These are phyloP conservation scores for Rhodotorula babjevae DNA, from an alignment of 768 basidiomycete genomes.

Conservation along the genomic window DNA sequence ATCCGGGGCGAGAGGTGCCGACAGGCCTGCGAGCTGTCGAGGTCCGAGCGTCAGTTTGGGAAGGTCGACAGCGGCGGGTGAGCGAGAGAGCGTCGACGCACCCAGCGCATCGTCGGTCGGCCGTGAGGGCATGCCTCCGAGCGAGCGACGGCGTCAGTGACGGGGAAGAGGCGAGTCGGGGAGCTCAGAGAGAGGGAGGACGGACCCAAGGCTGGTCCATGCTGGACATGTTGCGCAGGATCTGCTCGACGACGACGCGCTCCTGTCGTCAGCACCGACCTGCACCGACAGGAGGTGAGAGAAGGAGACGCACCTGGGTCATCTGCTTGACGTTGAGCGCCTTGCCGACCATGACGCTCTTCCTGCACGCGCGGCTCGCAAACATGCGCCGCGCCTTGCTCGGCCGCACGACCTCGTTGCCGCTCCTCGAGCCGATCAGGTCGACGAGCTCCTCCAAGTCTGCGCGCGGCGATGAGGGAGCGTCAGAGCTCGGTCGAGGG, in stretches of 20 bases:
- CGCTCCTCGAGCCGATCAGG: slow-evolving; percentile 69
- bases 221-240: slow-evolving; percentile 49
- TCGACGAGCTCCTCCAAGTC: slow-evolving; percentile 91
- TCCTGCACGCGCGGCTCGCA: slow-evolving; percentile 89
- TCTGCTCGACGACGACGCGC: slow-evolving; percentile 20
- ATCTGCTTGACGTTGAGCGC: slow-evolving; percentile 72
- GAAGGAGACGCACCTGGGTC: slow-evolving; percentile 50
- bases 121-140: slow-evolving; percentile 42
- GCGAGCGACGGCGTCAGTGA: neutral
- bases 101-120: slow-evolving; percentile 50
- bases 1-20: neutral
- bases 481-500: slow-evolving; percentile 6
- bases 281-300: neutral
- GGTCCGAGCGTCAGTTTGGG: neutral
- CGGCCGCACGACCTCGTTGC: slow-evolving; percentile 80
- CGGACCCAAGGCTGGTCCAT: slow-evolving; percentile 52
- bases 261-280: neutral
- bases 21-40: slow-evolving; percentile 1
- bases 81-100: neutral
- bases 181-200: neutral
- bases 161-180: neutral
- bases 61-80: no score
- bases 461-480: slow-evolving; percentile 44
- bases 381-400: slow-evolving; percentile 94
- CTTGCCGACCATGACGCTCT: slow-evolving; percentile 83